Percentiles rank a stretch among this genome's conserved stretches.
Conservation (phyloP, 768 basidiomycete genomes). For the Hygrophorus pudorinus region DNA sequence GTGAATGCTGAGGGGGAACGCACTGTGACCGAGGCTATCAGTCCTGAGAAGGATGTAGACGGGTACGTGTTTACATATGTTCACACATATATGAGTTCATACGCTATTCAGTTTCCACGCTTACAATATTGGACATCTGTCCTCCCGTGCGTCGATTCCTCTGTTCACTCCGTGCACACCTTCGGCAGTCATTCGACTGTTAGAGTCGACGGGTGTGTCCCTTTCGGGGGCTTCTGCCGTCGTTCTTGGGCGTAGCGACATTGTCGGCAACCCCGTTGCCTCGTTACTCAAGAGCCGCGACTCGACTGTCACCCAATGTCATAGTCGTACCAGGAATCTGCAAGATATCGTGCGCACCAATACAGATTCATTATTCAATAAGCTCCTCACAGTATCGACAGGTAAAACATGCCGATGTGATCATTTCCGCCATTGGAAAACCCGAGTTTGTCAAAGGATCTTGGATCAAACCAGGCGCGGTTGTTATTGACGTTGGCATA, state of each 20-base stretch:
- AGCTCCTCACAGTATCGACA: slow-evolving; percentile 17
- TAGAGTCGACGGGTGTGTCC: slow-evolving; percentile 76
- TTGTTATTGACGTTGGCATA: slow-evolving; percentile 97
- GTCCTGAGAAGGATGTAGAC: slow-evolving; percentile 93
- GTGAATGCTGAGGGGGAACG: slow-evolving; percentile 78
- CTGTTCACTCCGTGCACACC: slow-evolving; percentile 95
- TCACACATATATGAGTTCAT: slow-evolving; percentile 2
- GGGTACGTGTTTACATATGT: slow-evolving; percentile 43
- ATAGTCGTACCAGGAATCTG: slow-evolving; percentile 80
- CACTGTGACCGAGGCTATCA: slow-evolving; percentile 88
- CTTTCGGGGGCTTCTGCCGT: slow-evolving; percentile 78
- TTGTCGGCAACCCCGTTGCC: slow-evolving; percentile 92
- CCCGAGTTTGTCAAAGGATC: slow-evolving; percentile 83
- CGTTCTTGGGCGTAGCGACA: slow-evolving; percentile 94
- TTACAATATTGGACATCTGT: slow-evolving; percentile 93
- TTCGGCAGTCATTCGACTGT: slow-evolving; percentile 79
- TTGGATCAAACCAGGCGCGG: slow-evolving; percentile 92
- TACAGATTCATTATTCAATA: not conserved
- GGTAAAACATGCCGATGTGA: slow-evolving; percentile 82
- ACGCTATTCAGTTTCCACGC: slow-evolving; percentile 76
- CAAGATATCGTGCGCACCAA: slow-evolving; percentile 58
- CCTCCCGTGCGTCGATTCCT: slow-evolving; percentile 81
- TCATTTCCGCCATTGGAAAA: slow-evolving; percentile 96
- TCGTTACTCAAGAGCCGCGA: slow-evolving; percentile 84
- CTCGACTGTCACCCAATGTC: slow-evolving; percentile 97